Evolutionary conservation across 805 yeast genomes (phyloP), one percentile per base, ranked within the genome.

Genomic region (Gaillardinia entomophila): DNA sequence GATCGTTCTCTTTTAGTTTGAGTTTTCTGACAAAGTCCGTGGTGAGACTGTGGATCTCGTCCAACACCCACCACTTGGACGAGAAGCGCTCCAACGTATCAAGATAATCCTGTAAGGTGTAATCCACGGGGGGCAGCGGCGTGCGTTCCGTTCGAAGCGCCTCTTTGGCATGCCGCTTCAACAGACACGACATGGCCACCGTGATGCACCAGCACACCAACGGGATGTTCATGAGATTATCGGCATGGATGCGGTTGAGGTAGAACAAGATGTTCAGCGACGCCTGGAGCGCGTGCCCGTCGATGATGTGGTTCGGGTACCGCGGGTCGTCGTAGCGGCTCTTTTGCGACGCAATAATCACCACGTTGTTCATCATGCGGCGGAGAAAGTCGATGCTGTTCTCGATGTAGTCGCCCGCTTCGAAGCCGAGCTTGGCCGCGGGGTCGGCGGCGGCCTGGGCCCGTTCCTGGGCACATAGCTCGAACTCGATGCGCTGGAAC

Each of bases 251-350:
- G 19, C 43, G 40, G 5, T 34, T 23, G 26, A 47, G 13, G 34
- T 55, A 54, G 49, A 49, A 54, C 16, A 57, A 34, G 24, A 57
- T 47, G 33, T 57, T 55, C 16, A 38, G 44, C 11, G 60, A 38
- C 1, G 62, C 60, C 23, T 37, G 31, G 6, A 42, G 29, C 26
- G 56, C 43, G 13, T 36, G 37, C n/a, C 41, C 34, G 14, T 53
- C 56, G 1, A 62, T 56, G 7, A 51, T 36, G 16, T 38, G 35
- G 15, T 48, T 47, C 16, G 51, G 44, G 6, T 52, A 40, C 16
- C 37, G 26, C 2, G 43, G 44, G 33, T 51, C 42, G 27, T 51
- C 55, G 38, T 48, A 55, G 17, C 48, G 46, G 10, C 45, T 41
- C 36, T 57, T 57, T 33, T 55, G 62, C 6, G 53, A 42, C 2